phyloP scores from a whole-genome alignment of 805 yeast species.

The Ogataea polymorpha region DNA sequence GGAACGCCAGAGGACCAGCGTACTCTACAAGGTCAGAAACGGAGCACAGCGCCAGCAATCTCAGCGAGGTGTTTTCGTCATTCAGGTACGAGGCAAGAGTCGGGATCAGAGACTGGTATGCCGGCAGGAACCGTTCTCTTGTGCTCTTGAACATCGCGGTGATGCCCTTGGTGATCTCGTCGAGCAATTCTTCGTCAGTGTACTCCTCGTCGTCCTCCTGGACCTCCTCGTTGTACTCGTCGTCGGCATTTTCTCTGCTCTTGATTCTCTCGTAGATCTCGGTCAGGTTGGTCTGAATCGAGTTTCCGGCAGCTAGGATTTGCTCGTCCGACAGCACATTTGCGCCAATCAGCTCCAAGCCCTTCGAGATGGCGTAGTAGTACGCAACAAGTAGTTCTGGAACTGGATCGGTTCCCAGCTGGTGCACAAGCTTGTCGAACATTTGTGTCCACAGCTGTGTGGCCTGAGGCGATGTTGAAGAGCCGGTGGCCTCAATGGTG shows the following conservation, averaged over 20 bases:
- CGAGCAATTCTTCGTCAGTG: slow-evolving; percentile 86
- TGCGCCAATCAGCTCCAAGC: slow-evolving; percentile 65
- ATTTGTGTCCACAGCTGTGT: slow-evolving; percentile 69
- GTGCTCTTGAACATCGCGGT: slow-evolving; percentile 65
- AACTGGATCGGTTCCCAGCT: slow-evolving; percentile 74
- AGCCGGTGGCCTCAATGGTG: slow-evolving; percentile 52
- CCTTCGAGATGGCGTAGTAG: slow-evolving; percentile 66
- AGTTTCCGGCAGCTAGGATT: slow-evolving; percentile 52
- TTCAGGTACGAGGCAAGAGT: slow-evolving; percentile 57
- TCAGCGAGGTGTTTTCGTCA: slow-evolving; percentile 65
- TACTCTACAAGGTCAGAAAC: slow-evolving; percentile 79
- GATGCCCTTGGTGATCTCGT: slow-evolving; percentile 77
- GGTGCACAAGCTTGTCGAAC: slow-evolving; percentile 62
- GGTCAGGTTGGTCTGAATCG: slow-evolving; percentile 56
- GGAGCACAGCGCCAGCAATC: slow-evolving; percentile 75
- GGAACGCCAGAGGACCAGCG: slow-evolving; percentile 65
- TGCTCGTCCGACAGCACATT: slow-evolving; percentile 55
- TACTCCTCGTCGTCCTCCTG: slow-evolving; percentile 82
- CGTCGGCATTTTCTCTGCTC: slow-evolving; percentile 71
- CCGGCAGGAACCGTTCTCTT: slow-evolving; percentile 55
- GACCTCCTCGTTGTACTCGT: slow-evolving; percentile 82
- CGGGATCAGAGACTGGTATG: slow-evolving; percentile 63
- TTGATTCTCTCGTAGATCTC: slow-evolving; percentile 72
- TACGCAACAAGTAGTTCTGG: slow-evolving; percentile 78
- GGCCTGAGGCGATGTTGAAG: slow-evolving; percentile 53